Evolutionary conservation across 352 stramenopile species (phyloP), one percentile per base, ranked within the genome.

Genomic region (Phytophthora pinifolia): DNA sequence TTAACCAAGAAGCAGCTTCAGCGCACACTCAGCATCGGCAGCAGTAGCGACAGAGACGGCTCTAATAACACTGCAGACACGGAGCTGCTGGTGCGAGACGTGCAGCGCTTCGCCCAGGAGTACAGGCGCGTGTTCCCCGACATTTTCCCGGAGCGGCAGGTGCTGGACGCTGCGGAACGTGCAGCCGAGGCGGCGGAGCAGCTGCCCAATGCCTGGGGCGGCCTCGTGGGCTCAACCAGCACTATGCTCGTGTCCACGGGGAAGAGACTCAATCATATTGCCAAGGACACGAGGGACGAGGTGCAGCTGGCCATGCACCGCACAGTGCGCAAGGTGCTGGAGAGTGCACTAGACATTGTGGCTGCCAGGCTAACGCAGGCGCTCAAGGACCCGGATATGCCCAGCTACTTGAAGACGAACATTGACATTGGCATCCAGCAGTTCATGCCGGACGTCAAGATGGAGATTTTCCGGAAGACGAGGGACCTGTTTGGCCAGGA

Each of bases 391-490:
- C 82, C 74, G 30, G 66, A 96, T 55, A 96, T 96, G 86, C 86
- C 86, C 0, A 62, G 54, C 27, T 93, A 92, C 59, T 59, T 95
- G 25, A 85, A 92, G 74, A 74, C 59, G 35, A 91, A 93, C 52
- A 93, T 95, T 53, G 86, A 96, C 46, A 64, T 87, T 30, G 79
- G 79, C 18, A 86, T 96, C 29, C 79, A 94, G 38, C 80, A 91
- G 55, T 92, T 96, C 53, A 90, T 96, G 68, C 83, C 83, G 3
- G 86, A 96, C 49, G 83, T 96, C 39, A 94, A 96, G 49, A 79
- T 94, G 55, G 83, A 96, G 59, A 89, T 96, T 50, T 94, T 92
- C 36, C 65, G 77, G 14, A 93, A 95, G 67, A 95, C 82, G 18
- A 53, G 79, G 14, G 83, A 92, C 22, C 32, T 94, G 9, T 94